Base-by-base conservation (phyloP, 192 early-diverging fungal species). In the Rhizophagus prolifer region DNA sequence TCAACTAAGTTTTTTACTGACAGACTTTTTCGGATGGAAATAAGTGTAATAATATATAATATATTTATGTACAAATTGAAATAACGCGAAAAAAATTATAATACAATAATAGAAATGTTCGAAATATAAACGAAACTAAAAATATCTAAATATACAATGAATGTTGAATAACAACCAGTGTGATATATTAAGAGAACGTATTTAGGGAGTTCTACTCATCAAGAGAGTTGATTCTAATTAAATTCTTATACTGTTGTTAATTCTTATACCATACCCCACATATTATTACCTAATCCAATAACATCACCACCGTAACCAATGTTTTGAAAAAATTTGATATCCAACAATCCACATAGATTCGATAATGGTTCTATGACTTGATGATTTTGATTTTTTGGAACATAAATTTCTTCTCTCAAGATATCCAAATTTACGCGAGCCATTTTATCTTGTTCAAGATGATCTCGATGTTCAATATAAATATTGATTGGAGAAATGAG, bases 401-500 rank as follows among this genome's bases (percentile, higher is more conserved):
- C 23, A 64, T 64, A 64, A 30, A 64, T 30, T 30, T 64, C 62
- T 31, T 64, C 62, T 31, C 28, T 64, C n/a, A 64, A 30, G 26
- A 64, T 14, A 64, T 64, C 62, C 30, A 64, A 31, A 64, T 64
- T 31, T 30, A 64, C 62, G 14, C 62, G 25, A 30, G 62, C 62
- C 16, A 14, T 64, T 21, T 64, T 64, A 19, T 64, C 25, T 31
- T 64, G 62, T 25, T 64, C 62, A 25, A 64, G 30, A 14, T 64
- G 62, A 64, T 64, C 62, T 64, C 62, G 25, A 31, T 64, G 62
- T 28, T 64, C 62, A 10, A 64, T 12, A 21, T 64, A 64, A 2
- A 64, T 64, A 4, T 64, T 64, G 12, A 64, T 31, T 9, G 62
- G 62, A 64, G 62, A 30, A 16, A 25, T n/a, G 16, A 64, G 62